Percentiles rank a stretch among this genome's conserved stretches.
Evolutionary conservation across 768 basidiomycete species (phyloP).

Genomic region (Sporobolomyces roseus): DNA sequence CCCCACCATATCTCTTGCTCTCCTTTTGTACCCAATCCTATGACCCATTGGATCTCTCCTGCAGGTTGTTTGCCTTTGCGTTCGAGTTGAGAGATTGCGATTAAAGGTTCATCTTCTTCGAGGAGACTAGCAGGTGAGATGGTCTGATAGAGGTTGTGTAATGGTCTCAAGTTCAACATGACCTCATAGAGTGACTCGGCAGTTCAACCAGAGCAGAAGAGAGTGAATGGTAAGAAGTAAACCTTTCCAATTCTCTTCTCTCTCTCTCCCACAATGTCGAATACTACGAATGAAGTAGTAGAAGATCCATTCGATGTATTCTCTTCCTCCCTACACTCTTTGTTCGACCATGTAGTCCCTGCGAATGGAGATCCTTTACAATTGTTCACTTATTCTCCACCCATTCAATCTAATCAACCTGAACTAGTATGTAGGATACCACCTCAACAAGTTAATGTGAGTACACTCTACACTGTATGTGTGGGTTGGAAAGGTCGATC

Average conservation of each 20-base stretch:
- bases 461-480: neutral
- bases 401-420: neutral
- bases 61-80: neutral
- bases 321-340: neutral
- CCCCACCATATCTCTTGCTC: neutral
- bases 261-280: no score
- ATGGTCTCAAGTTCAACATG: neutral
- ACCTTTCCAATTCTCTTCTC: neutral
- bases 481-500: neutral
- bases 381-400: conserved; percentile 23
- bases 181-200: no score
- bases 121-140: conserved; percentile 4
- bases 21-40: neutral
- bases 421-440: conserved; percentile 18
- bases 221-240: neutral
- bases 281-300: neutral
- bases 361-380: conserved; percentile 18
- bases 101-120: neutral
- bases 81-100: conserved; percentile 6
- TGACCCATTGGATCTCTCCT: conserved; percentile 9
- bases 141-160: conserved; percentile 14
- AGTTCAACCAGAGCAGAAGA: no score
- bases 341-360: conserved; percentile 23
- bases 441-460: conserved; percentile 21
- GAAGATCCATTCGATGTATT: conserved; percentile 24